A percentile compares a stretch with the other conserved stretches of the same genome.
Evolutionary conservation across 306 rosid genomes (phyloP).

Genomic region (Pyrus pyrifolia): DNA sequence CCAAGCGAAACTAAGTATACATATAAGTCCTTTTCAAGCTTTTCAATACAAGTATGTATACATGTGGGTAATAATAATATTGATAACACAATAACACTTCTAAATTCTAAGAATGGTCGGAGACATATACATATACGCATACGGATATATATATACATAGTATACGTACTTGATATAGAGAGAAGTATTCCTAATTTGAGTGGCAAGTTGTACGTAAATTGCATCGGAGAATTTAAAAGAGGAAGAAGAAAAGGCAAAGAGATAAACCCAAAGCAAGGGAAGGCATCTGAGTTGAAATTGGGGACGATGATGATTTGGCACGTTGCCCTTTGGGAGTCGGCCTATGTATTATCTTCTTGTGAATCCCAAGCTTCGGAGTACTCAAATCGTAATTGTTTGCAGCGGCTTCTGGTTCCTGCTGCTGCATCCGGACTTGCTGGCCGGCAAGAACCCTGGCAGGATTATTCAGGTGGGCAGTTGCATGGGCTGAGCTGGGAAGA

Average conservation of each 20-base stretch:
- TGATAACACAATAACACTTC: too few relatives aligned
- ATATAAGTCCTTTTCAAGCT: too few relatives aligned
- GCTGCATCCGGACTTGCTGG: neutral
- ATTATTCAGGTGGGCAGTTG: neutral
- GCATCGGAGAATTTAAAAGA: too few relatives aligned
- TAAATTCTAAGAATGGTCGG: too few relatives aligned
- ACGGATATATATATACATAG: too few relatives aligned
- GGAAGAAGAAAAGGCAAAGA: neutral
- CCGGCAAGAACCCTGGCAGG: neutral
- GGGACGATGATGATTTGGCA: conserved; percentile 2
- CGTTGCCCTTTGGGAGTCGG: neutral
- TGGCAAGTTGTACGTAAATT: too few relatives aligned
- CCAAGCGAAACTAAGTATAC: too few relatives aligned
- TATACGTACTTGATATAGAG: too few relatives aligned
- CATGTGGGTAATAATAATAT: neutral
- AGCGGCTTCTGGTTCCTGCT: neutral
- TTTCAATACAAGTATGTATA: neutral
- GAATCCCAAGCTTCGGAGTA: neutral
- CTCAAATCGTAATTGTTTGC: neutral
- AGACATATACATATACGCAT: too few relatives aligned
- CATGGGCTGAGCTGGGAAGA: conserved; percentile 15
- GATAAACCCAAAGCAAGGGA: neutral
- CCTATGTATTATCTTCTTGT: neutral
- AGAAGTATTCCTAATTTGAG: too few relatives aligned
- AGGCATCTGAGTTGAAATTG: conserved; percentile 3